Base-by-base conservation (phyloP, 2,329 filamentous ascomycete genomes). In the Aspergillus alliaceus region DNA sequence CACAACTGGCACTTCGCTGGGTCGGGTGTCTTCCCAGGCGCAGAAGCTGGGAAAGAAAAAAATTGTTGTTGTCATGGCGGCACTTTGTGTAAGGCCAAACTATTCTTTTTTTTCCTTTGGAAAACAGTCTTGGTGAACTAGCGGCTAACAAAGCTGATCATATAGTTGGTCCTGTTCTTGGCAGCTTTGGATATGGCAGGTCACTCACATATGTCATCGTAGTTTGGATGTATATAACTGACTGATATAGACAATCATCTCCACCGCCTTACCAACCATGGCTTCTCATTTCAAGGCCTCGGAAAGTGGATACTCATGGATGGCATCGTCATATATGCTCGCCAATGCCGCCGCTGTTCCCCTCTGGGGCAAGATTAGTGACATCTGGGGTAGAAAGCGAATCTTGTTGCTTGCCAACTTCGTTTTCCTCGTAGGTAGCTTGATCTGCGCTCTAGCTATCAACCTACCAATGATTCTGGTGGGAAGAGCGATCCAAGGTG, bases 361-460 rank as follows among this genome's bases (percentile, higher is more conserved):
- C 2, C 77, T 83, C 31, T 87, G 84, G 83, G 84, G 84, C 22
- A 87, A 87, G 65, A 73, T 87, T 22, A 85, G 83, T 44, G 87
- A 89, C 62, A 88, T 89, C 57, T 89, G 84, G 74, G 86, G 87
- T 2, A 78, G 87, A 39, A 90, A 89, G 64, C 82, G 81, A 12
- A 80, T 87, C 49, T 74, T 89, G 29, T 73, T 89, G 14, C 64
- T 82, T 3, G 85, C 85, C 18, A 86, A 87, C 57, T 72, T 80
- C 18, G 73, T 86, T 24, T 90, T 89, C 74, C 80, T 89, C 54
- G 70, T 86, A 15, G 85, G 84, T 24, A 86, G 83, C 32, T 71
- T 88, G 53, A 75, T 89, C n/a, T 84, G 84, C 37, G 86, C 80
- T 1, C 65, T 86, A 25, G 77, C 84, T 7, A 77, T 79, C 54